Evolutionary conservation across 805 yeast species (phyloP), one percentile per base, ranked within the genome.

Genomic region (Metschnikowia vanudenii): DNA sequence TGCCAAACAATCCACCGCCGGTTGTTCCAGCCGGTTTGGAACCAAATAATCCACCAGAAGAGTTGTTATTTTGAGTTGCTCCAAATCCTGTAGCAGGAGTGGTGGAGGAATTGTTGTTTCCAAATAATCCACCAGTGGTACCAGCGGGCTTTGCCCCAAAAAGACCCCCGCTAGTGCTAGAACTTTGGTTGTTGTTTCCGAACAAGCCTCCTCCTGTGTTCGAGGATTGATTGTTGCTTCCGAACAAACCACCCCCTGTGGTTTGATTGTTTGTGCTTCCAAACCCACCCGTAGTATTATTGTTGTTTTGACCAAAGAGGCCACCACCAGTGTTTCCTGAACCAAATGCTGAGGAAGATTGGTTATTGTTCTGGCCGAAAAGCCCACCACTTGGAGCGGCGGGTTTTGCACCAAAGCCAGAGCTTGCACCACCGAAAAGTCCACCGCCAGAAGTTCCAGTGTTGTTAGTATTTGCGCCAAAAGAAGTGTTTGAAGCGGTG

Each of bases 371-470:
- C 51, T 59, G 41, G 17, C 47, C 47, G 14, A 42, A 43, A 38
- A 38, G 45, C 9, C 58, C 58, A 29, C 53, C 28, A 31, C 49
- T 39, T 3, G 37, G 29, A 26, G 54, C 44, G 38, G 45, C 52
- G 18, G 55, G 54, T 50, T 58, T 50, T 48, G 71, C 54, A 47
- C 76, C 68, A 60, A 73, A 57, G 28, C 62, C 58, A 35, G 59
- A 53, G 14, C 38, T 35, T 2, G 35, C 44, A n/a, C 60, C 58
- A n/a, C 80, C 80, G 59, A 78, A 78, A 24, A 67, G 58, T 6
- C 76, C 76, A 24, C 65, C 57, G 7, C 40, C 30, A n/a, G 38
- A 37, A 24, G 35, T 24, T 10, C 45, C 47, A 17, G 46, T 20
- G 26, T 26, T 37, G 38, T 43, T n/a, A n/a, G n/a, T 46, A 34